Conservation (phyloP, 23 red algal genomes). For the Gracilaria gracilis region DNA sequence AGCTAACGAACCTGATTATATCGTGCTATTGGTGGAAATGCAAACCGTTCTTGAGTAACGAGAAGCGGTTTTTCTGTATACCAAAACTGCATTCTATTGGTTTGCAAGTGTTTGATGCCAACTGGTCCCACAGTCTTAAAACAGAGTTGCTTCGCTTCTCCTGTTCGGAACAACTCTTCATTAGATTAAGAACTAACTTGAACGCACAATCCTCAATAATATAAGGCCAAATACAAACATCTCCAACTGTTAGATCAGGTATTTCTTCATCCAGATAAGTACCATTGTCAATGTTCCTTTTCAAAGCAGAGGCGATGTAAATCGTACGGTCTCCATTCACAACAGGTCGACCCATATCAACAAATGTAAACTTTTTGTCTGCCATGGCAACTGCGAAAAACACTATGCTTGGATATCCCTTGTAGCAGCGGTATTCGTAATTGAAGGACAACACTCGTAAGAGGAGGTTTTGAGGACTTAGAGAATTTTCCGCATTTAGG, state of each 20-base stretch:
- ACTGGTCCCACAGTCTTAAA: neutral
- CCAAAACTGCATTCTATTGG: constrained; percentile 35
- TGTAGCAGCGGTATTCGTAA: constrained; percentile 31
- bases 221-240: neutral
- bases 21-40: constrained; percentile 14
- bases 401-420: constrained; percentile 12
- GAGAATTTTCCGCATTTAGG: no score
- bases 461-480: no score
- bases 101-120: constrained; percentile 25
- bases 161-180: neutral
- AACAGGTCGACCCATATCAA: neutral
- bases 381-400: constrained; percentile 11
- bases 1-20: neutral
- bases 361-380: neutral
- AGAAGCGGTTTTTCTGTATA: constrained; percentile 27
- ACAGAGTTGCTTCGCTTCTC: neutral
- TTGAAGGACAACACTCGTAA: no score
- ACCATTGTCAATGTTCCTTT: neutral
- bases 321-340: neutral
- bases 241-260: neutral
- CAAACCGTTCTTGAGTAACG: neutral
- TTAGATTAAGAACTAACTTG: neutral
- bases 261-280: neutral
- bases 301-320: neutral
- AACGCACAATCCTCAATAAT: constrained; percentile 20